Base-by-base conservation (phyloP, 169 alveolate genomes). In the Theileria luwenshuni region DNA sequence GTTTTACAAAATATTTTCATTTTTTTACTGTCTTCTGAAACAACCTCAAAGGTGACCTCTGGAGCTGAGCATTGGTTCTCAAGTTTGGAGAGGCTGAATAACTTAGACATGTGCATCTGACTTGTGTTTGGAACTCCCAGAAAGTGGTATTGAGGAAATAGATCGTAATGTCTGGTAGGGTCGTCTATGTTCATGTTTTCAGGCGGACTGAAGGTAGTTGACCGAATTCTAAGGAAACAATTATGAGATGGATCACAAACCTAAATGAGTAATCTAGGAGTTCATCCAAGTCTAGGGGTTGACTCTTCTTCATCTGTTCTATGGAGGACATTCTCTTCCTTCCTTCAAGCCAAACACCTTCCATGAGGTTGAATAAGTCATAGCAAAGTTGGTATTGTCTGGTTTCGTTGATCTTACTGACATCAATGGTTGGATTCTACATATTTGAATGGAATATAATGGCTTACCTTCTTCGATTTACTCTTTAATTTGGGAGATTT, bases 191-290 rank as follows among this genome's bases (percentile, higher is more conserved):
- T 89, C 54, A 73, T 63, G 52, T 84, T 85, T 62, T 89, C 94
- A 33, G 94, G 94, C 45, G 94, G 94, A 17, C 91, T 83, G 70
- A 74, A 89, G 42, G 94, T 84, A n/a, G 94, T 89, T 35, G 80
- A 79, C 38, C 92, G 35, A 10, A 89, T 41, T 47, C 76, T 70
- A 61, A 6, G 51, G n/a, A 17, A 5, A 10, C 17, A 5, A 38
- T n/a, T 38, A 38, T 7, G 45, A 7, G 45, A 38, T 38, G 45
- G 63, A 25, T 32, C 2, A 6, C 27, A 30, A 12, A 70, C 79
- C 89, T 67, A 49, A 45, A 41, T 12, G 92, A 79, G 60, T 89
- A 89, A 30, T 75, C 56, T 25, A 85, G 56, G 35, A 89, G 64
- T 10, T 89, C 94, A 56, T 77, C 72, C 42, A 89, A 60, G n/a